Evolutionary conservation across 2,329 filamentous ascomycete species (phyloP), one percentile per base, ranked within the genome.

Genomic region (Fusarium veterinarium): DNA sequence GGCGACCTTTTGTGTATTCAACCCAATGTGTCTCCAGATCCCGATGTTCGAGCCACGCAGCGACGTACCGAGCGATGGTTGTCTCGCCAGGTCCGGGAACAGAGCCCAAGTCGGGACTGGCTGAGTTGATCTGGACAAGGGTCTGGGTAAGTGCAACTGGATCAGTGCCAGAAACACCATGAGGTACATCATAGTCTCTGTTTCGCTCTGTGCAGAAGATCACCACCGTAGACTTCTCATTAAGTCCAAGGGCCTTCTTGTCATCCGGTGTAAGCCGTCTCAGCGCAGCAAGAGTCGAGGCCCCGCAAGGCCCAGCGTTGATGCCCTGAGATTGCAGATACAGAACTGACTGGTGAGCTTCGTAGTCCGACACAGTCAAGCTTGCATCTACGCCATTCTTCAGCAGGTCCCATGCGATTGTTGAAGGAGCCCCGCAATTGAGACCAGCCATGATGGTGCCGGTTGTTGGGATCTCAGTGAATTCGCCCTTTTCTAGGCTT

Each of bases 361-460:
- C 91, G 17, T 80, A 78, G 71, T 93, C 92, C 0, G 87, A 88
- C 0, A 95, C 85, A 0, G 86, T 87, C 1, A 91, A 80, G 58
- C 87, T 88, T 2, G 86, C 88, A 80, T 93, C 89, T 0, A 93
- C 85, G 1, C 90, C 88, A 0, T 82, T 77, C 12, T 83, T 80
- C 7, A 95, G 78, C 0, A 89, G 77, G 0, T 89, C 84, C 91
- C 91, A 95, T 0, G 92, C 90, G 1, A 87, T 89, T 0, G 83
- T 83, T 0, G 91, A 93, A 0, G 92, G 85, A 0, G 90, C 93
- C 0, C 91, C 92, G 68, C 92, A 95, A 72, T 93, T 90, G 83
- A 95, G 88, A 0, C 92, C 92, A 42, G 87, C 86, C 92, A 95
- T 94, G 74, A 93, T 93, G 0, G 91, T 94, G 6, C 87, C 81